phyloP scores from a whole-genome alignment of 2,329 filamentous ascomycete species.

The Phyllosticta citriasiana region DNA sequence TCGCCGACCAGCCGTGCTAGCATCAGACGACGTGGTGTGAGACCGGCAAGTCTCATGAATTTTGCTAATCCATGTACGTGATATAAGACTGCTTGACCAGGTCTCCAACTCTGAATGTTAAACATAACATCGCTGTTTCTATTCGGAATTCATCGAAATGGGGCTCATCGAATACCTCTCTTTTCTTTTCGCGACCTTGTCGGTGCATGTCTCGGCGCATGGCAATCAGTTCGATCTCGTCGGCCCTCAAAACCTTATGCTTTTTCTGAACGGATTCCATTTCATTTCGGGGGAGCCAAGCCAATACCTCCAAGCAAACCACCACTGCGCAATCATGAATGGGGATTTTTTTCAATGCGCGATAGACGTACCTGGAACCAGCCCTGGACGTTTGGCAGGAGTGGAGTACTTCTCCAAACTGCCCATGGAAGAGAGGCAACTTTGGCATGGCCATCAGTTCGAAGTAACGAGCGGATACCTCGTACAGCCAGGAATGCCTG shows the following conservation, averaged over 20 bases:
- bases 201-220: background rate
- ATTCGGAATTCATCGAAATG: background rate
- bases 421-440: constrained; percentile 1
- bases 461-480: constrained; percentile 5
- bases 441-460: constrained; percentile 10
- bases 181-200: background rate
- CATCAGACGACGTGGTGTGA: background rate
- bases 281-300: constrained; percentile 8
- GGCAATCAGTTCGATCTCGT: background rate
- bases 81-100: background rate
- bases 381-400: constrained; percentile 8
- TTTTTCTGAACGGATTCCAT: constrained; percentile 11
- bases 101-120: background rate
- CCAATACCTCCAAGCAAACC: constrained; percentile 10
- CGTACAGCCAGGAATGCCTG: constrained; percentile 7
- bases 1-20: background rate
- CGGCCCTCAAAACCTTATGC: constrained; percentile 6
- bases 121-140: background rate
- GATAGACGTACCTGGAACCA: constrained; percentile 11
- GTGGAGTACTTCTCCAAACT: constrained; percentile 9
- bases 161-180: background rate
- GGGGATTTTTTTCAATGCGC: constrained; percentile 10
- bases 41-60: background rate
- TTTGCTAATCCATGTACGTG: background rate
- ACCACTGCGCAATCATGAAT: constrained; percentile 10